Evolutionary conservation across 2,329 filamentous ascomycete genomes (phyloP).

Genomic region (Arthrobotrys musiformis): DNA sequence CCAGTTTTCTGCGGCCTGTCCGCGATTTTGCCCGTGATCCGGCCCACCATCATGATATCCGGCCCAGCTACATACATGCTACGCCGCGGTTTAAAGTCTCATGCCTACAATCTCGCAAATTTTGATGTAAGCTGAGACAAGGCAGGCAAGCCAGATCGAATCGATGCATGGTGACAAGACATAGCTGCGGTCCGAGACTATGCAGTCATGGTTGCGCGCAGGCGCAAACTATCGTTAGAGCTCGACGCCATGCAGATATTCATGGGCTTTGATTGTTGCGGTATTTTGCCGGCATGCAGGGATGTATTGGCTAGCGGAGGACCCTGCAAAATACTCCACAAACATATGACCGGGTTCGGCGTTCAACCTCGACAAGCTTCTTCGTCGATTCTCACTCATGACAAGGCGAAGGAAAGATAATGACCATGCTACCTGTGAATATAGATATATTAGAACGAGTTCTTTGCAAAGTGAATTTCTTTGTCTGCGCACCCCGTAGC

Average conservation of each 20-base stretch:
- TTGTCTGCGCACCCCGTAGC: neutral
- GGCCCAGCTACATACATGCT: too few species aligned
- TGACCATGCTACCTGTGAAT: neutral
- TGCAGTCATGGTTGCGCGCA: constrained; percentile 4
- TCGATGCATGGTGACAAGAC: neutral
- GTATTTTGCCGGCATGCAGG: neutral
- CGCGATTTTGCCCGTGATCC: neutral
- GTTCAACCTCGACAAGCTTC: neutral
- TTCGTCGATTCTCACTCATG: neutral
- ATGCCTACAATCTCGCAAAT: neutral
- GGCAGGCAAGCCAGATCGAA: neutral
- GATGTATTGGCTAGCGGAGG: neutral
- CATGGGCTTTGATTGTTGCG: neutral
- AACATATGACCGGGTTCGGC: neutral
- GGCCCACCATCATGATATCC: too few species aligned
- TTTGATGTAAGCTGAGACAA: constrained; percentile 1
- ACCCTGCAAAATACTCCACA: neutral
- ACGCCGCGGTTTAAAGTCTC: neutral
- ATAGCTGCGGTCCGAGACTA: neutral
- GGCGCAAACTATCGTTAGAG: neutral
- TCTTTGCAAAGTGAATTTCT: neutral
- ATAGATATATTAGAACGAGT: constrained; percentile 8
- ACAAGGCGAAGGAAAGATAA: neutral
- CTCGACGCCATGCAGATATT: neutral
- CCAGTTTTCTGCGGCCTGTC: neutral